Evolutionary conservation across 306 rosid genomes (phyloP), one percentile per base, ranked within the genome.

Genomic region (Astragalus glycyphyllos): DNA sequence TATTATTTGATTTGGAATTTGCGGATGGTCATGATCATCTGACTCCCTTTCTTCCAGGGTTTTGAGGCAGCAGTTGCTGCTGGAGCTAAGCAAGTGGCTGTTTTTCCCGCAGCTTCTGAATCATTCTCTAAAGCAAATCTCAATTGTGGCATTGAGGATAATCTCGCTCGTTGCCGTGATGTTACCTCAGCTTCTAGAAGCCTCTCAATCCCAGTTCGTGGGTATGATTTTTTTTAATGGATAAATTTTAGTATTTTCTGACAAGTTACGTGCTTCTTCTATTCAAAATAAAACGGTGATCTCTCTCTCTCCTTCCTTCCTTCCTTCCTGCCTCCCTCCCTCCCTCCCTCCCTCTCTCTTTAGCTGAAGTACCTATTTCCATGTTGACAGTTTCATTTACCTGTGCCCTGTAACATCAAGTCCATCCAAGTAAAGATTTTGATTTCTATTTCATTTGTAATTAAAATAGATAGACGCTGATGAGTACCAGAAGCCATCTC

Each of bases 21-120:
- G 57, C 59, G 58, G 60, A 50, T 70, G 71, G 66, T 69, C 16
- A 54, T 55, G 72, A 69, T 71, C 50, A 64, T 57, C 32, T 59
- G 45, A 50, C 2, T 58, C 70, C 55, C 62, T 71, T 78, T 79
- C 75, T 76, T 72, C 9, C 77, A 93, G 98, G 98, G 97, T 62
- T 90, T 93, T 81, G 98, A 88, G 79, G 91, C 88, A 47, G 97
- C 98, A 66, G 79, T 90, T 64, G 83, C 88, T 68, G 89, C 98
- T 73, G 97, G 98, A 74, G 96, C 98, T 38, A 93, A 85, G 80
- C 92, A 90, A 81, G 97, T 93, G 34, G 97, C 97, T 56, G 86
- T 93, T 60, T 90, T 93, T 82, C 89, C 97, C 13, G 84, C 97
- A 7, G 98, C 98, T 61, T 93, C 98, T 6, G 97, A 93, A 64